These are phyloP conservation scores for Brassica nigra DNA, from an alignment of 345 rosid genomes.

Conservation along the genomic window DNA sequence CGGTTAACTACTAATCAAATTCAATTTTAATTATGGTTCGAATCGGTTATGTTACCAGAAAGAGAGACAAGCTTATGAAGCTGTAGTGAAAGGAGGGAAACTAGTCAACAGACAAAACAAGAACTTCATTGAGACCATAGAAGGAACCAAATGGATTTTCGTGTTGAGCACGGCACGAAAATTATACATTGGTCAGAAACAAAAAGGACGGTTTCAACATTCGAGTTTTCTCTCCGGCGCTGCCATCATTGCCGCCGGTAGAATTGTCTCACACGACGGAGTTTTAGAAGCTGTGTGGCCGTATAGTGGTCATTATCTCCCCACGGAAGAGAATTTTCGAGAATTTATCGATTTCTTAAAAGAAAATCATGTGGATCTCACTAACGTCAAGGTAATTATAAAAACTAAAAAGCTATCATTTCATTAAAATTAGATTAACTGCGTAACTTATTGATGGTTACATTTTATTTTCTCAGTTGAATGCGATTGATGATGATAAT, in stretches of 20 bases:
- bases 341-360: conserved; percentile 72
- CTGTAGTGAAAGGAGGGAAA: conserved; percentile 51
- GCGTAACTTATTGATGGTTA: neutral
- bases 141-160: conserved; percentile 72
- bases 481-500: conserved; percentile 69
- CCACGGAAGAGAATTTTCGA: conserved; percentile 87
- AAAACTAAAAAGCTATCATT: neutral
- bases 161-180: conserved; percentile 61
- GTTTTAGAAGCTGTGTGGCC: conserved; percentile 86
- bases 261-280: conserved; percentile 59
- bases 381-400: conserved; percentile 70
- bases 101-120: conserved; percentile 51
- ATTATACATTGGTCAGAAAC: conserved; percentile 62
- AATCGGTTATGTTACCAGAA: conserved; percentile 42
- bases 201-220: conserved; percentile 72
- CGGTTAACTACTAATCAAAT: neutral
- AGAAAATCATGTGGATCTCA: conserved; percentile 71
- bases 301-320: conserved; percentile 94
- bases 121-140: conserved; percentile 46
- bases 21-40: neutral
- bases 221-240: conserved; percentile 84
- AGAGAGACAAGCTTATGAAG: conserved; percentile 71
- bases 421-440: neutral
- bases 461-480: conserved; percentile 49
- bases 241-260: conserved; percentile 71